phyloP scores from a whole-genome alignment of 305 asterid species.

The Fraxinus sp. region DNA sequence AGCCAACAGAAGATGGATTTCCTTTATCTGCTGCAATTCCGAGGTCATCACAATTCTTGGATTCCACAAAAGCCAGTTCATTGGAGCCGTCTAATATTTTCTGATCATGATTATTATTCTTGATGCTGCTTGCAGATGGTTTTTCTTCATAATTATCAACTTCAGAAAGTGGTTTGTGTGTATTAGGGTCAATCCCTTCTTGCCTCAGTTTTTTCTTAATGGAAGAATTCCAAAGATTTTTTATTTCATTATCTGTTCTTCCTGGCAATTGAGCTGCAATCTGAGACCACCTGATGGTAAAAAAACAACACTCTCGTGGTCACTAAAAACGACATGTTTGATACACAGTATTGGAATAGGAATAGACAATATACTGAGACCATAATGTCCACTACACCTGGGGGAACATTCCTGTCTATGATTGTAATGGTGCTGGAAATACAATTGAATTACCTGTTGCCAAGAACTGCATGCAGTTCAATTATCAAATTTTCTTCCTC shows the following conservation, averaged over 20 bases:
- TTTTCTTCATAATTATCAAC: conserved; percentile 37
- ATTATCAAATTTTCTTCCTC: conserved; percentile 77
- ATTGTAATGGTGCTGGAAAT: not conserved
- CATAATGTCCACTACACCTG: not conserved
- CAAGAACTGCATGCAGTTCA: conserved; percentile 80
- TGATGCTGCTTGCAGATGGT: conserved; percentile 12
- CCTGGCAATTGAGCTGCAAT: conserved; percentile 89
- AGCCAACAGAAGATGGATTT: conserved; percentile 9
- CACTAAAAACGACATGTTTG: not conserved
- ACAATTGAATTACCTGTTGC: conserved; percentile 59
- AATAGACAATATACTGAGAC: not conserved
- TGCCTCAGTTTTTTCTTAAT: conserved; percentile 86
- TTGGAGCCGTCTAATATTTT: conserved; percentile 50
- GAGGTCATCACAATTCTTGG: conserved; percentile 26
- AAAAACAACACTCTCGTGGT: not conserved
- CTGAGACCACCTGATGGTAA: conserved; percentile 73
- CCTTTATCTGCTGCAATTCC: not conserved
- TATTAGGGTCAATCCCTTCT: conserved; percentile 81
- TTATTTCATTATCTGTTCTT: conserved; percentile 90
- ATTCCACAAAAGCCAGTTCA: conserved; percentile 36
- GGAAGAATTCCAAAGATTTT: conserved; percentile 94
- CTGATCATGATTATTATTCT: conserved; percentile 24
- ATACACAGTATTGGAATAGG: not conserved
- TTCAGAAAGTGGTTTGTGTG: conserved; percentile 75
- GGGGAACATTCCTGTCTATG: not conserved